Base-by-base conservation (phyloP, 192 early-diverging fungal genomes). In the Coemansia sp. region DNA sequence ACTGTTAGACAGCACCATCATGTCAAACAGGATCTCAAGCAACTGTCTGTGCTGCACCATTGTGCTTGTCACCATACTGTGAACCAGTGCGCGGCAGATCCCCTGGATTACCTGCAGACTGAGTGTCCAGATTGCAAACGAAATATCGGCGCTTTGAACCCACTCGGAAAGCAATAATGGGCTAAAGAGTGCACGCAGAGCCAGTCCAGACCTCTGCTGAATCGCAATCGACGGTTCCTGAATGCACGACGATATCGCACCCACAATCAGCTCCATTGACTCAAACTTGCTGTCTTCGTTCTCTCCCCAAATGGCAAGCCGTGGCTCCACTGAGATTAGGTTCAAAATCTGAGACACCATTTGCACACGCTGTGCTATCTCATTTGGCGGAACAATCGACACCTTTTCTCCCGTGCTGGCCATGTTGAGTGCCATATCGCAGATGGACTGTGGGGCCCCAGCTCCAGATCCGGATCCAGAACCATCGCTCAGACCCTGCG, bases 91-190 rank as follows among this genome's bases (percentile, higher is more conserved):
- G 16, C 80, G 80, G 65, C 80, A 83, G 38, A 77, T 72, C 40
- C 75, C 80, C 64, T 83, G 80, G 49, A 83, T 71, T 39, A 92
- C 84, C 59, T 87, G 85, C 66, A 85, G 74, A 45, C 84, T 89
- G 37, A 92, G 81, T 9, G 86, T 90, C 95, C 95, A 97, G 73
- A 93, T 92, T 0, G 86, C 86, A 39, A 84, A 73, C 86, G 94
- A 92, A 42, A 89, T 77, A 37, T 85, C 79, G 0, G 88, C 91
- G 16, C 84, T 74, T 48, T 89, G 89, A 0, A 93, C 92, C 96
- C 96, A 98, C 62, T 89, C 82, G 40, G 85, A 75, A 65, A 95
- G 88, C 53, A 89, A 84, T 38, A 88, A 76, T 6, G 89, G 75
- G 42, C 85, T 84, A 74, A 95, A 91, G 15, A 98, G 86, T 53